These are phyloP conservation scores for Saccharomycopsis amapae DNA, from an alignment of 805 yeast genomes.

Conservation along the genomic window DNA sequence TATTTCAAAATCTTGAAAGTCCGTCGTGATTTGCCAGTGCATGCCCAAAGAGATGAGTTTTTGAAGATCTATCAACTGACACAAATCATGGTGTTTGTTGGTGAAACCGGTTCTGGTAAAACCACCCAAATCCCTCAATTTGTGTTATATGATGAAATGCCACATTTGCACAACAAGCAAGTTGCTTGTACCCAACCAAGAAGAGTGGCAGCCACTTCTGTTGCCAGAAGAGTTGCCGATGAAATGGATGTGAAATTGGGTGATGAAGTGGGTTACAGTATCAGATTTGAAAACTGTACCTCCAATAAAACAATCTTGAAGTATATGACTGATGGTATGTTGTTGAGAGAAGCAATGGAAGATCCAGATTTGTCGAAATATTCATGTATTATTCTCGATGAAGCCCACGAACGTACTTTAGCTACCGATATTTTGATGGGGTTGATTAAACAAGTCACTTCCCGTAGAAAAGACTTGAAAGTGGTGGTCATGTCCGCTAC, in stretches of 20 bases:
- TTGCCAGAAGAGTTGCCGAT: conserved; percentile 94
- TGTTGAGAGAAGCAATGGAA: conserved; percentile 94
- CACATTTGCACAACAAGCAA: conserved; percentile 73
- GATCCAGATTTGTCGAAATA: conserved; percentile 77
- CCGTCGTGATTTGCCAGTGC: conserved; percentile 88
- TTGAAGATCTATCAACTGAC: conserved; percentile 73
- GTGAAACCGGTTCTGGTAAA: conserved; percentile 99
- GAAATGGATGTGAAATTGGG: conserved; percentile 94
- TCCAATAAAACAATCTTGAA: conserved; percentile 73
- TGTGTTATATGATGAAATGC: conserved; percentile 70
- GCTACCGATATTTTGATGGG: conserved; percentile 98
- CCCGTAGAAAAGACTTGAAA: conserved; percentile 80
- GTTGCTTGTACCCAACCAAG: conserved; percentile 77
- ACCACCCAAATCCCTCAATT: conserved; percentile 98
- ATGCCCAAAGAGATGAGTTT: conserved; percentile 87
- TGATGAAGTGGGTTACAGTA: conserved; percentile 90
- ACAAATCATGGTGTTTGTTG: conserved; percentile 96
- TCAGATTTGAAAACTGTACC: conserved; percentile 90
- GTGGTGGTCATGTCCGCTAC: conserved; percentile 97
- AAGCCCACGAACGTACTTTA: conserved; percentile 95
- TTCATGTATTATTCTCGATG: conserved; percentile 89
- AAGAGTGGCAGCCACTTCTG: conserved; percentile 98
- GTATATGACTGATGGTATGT: conserved; percentile 99
- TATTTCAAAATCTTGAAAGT: conserved; percentile 72
- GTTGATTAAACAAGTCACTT: conserved; percentile 70